Evolutionary conservation across 2,329 filamentous ascomycete genomes (phyloP).

Genomic region (Aspergillus tanneri): DNA sequence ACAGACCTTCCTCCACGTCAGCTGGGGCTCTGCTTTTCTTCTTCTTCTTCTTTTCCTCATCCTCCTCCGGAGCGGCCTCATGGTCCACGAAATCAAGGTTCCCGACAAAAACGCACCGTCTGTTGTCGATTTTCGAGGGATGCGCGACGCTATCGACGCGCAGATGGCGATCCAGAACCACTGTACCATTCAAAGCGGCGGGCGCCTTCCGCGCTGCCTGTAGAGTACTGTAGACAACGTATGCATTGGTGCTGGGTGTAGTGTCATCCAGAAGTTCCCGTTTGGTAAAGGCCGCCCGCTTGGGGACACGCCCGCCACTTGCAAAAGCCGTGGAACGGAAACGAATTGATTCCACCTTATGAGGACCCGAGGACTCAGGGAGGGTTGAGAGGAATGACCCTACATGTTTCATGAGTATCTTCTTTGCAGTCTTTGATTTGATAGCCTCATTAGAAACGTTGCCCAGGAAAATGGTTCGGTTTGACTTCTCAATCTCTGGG

Average conservation of each 20-base stretch:
- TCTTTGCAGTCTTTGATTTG: slow-evolving; percentile 76
- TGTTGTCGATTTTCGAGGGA: slow-evolving; percentile 76
- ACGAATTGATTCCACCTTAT: slow-evolving; percentile 84
- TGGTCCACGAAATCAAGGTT: slow-evolving; percentile 96
- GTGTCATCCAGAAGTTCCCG: slow-evolving; percentile 88
- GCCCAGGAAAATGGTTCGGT: slow-evolving; percentile 85
- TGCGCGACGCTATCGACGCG: slow-evolving; percentile 89
- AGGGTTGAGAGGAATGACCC: slow-evolving; percentile 66
- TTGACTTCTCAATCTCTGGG: slow-evolving; percentile 75
- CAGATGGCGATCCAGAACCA: slow-evolving; percentile 82
- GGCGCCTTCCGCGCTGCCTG: slow-evolving; percentile 74
- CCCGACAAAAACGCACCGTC: slow-evolving; percentile 91
- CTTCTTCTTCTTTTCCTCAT: slow-evolving; percentile 68
- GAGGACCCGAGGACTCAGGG: slow-evolving; percentile 51
- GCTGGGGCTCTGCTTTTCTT: slow-evolving; percentile 71
- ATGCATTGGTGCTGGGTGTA: slow-evolving; percentile 90
- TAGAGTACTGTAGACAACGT: slow-evolving; percentile 79
- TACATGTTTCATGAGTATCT: slow-evolving; percentile 72
- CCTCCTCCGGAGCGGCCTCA: slow-evolving; percentile 65
- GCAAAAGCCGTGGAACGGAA: slow-evolving; percentile 92
- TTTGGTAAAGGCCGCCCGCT: slow-evolving; percentile 90
- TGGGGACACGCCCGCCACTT: slow-evolving; percentile 68
- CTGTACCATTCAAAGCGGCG: slow-evolving; percentile 74
- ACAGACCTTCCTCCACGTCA: slow-evolving; percentile 82
- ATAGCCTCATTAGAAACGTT: slow-evolving; percentile 86